These are phyloP conservation scores for Fraxinus excelsior DNA, from an alignment of 257 asterid species.

Conservation along the genomic window DNA sequence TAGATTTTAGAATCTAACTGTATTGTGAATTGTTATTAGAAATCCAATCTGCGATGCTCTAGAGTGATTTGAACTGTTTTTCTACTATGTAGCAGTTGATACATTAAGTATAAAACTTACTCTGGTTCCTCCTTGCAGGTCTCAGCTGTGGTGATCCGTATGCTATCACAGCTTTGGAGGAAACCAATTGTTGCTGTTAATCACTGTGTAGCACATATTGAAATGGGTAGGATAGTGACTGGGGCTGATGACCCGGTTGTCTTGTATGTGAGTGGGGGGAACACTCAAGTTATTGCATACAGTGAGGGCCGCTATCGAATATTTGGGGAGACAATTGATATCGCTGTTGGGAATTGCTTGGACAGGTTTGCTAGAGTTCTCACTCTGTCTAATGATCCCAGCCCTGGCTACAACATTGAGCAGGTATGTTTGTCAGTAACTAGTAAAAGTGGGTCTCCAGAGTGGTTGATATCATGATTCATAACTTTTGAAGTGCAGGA, in stretches of 20 bases:
- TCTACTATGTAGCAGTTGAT: not conserved
- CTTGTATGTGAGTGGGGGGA: slow-evolving; percentile 94
- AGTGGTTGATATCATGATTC: not conserved
- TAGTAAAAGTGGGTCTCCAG: slow-evolving; percentile 7
- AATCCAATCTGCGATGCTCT: not conserved
- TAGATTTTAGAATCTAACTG: not conserved
- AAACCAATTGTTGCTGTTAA: slow-evolving; percentile 90
- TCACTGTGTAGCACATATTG: slow-evolving; percentile 95
- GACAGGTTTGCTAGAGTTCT: slow-evolving; percentile 99
- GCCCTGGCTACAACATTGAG: slow-evolving; percentile 98
- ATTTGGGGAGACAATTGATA: slow-evolving; percentile 93
- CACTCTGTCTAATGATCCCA: slow-evolving; percentile 88
- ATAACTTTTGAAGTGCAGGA: not conserved
- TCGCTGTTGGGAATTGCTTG: slow-evolving; percentile 93
- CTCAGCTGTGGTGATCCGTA: slow-evolving; percentile 78
- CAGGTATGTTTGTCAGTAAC: slow-evolving; percentile 49
- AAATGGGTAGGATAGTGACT: slow-evolving; percentile 90
- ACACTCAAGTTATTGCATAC: slow-evolving; percentile 92
- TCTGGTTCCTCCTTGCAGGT: slow-evolving; percentile 50
- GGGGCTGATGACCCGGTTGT: slow-evolving; percentile 96
- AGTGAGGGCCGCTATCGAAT: slow-evolving; percentile 89
- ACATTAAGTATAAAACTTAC: not conserved
- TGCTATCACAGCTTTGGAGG: slow-evolving; percentile 89
- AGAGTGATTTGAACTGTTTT: not conserved
- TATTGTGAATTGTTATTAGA: not conserved